A percentile compares a stretch with the other conserved stretches of the same genome.
Evolutionary conservation across 169 alveolate species (phyloP).

Genomic region (Plasmodium cynomolgi): DNA sequence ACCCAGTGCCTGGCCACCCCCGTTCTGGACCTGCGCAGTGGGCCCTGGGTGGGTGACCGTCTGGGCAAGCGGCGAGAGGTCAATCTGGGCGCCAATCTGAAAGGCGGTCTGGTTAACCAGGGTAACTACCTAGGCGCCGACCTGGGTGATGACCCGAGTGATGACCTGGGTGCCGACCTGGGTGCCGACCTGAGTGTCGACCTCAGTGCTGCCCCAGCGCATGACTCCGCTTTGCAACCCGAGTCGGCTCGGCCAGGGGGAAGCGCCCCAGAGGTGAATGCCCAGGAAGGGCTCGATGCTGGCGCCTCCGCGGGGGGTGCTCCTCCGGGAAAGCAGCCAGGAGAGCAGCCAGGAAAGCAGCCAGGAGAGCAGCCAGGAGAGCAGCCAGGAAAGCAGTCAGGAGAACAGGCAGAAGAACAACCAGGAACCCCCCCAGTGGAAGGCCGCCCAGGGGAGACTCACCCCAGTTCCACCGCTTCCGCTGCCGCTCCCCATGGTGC

Average conservation of each 20-base stretch:
- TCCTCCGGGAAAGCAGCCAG: no score
- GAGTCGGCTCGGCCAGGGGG: no score
- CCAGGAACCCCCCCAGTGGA: not conserved
- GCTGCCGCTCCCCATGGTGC: not conserved
- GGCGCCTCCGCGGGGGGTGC: not conserved
- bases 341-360: no score
- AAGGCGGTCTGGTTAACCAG: not conserved
- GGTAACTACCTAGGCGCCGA: no score
- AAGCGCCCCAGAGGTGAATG: not conserved
- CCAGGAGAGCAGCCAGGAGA: no score
- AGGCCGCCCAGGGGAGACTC: not conserved
- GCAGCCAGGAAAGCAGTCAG: no score
- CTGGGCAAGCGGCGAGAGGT: not conserved
- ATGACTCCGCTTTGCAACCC: no score
- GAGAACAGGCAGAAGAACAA: no score
- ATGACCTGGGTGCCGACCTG: no score
- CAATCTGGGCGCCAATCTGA: not conserved
- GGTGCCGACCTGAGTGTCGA: no score
- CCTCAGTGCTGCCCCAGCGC: no score
- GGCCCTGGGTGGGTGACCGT: not conserved
- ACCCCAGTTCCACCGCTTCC: not conserved
- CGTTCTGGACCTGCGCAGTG: not conserved
- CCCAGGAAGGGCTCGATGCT: not conserved
- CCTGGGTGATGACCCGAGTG: no score
- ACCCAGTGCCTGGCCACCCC: slow-evolving; percentile 71